These are phyloP conservation scores for Voacanga thouarsii DNA, from an alignment of 257 asterid genomes.

Conservation along the genomic window DNA sequence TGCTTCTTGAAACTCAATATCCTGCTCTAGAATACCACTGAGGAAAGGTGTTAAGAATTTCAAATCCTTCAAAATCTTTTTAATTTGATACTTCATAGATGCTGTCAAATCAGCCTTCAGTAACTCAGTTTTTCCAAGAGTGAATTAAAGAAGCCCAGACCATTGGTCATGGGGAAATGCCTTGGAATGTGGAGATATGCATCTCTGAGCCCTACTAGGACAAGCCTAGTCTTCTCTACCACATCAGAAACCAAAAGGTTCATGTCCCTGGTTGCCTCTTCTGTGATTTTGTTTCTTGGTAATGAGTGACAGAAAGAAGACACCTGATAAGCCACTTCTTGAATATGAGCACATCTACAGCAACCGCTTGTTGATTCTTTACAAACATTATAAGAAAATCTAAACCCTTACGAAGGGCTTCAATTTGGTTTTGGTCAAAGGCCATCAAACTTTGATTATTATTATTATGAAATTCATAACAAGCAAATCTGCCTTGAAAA, in stretches of 20 bases:
- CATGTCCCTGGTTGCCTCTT: neutral
- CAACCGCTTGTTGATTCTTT: neutral
- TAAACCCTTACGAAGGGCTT: neutral
- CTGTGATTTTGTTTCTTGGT: neutral
- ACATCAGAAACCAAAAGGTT: neutral
- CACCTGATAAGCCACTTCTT: neutral
- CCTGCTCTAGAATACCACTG: neutral
- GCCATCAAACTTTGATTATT: conserved; percentile 4
- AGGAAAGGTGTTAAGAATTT: neutral
- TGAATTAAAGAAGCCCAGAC: conserved; percentile 1
- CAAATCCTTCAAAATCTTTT: neutral
- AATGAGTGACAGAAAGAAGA: conserved; percentile 1
- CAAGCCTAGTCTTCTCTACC: neutral
- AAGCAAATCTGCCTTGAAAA: conserved; percentile 12
- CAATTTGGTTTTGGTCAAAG: neutral
- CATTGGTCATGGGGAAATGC: conserved; percentile 5
- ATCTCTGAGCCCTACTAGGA: neutral
- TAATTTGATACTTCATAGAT: conserved; percentile 6
- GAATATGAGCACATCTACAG: neutral
- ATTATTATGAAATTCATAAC: neutral
- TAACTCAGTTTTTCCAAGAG: conserved; percentile 1
- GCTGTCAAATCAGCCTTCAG: neutral
- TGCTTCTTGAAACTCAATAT: neutral
- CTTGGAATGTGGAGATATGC: neutral
- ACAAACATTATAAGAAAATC: neutral